Percentiles rank a stretch among this genome's conserved stretches.
These are phyloP conservation scores for Lentinula sp. DNA, from an alignment of 768 basidiomycete species.

Conservation along the genomic window DNA sequence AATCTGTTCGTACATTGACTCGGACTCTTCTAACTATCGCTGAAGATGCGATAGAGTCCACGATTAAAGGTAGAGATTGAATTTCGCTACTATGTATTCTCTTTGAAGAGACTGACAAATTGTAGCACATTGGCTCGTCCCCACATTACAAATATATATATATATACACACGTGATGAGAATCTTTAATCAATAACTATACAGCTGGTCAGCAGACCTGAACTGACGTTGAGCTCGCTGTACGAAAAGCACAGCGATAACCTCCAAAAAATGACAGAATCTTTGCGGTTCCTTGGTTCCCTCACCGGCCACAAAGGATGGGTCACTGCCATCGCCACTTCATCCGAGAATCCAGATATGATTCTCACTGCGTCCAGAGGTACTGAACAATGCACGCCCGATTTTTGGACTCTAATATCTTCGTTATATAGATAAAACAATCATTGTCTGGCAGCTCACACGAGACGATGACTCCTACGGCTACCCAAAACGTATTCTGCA, in stretches of 20 bases:
- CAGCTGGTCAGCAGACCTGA: background rate
- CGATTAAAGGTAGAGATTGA: too few species aligned
- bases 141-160: too few species aligned
- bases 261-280: constrained; percentile 65
- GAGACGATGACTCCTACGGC: constrained; percentile 86
- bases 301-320: constrained; percentile 94
- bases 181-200: constrained; percentile 2
- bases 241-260: constrained; percentile 10
- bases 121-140: too few species aligned
- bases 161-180: background rate
- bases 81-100: too few species aligned
- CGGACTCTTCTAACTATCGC: too few species aligned
- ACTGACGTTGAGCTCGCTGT: constrained; percentile 8
- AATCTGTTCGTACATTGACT: too few species aligned
- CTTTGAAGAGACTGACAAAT: too few species aligned
- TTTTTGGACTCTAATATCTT: constrained; percentile 19
- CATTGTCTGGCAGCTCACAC: constrained; percentile 98
- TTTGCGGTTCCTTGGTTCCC: constrained; percentile 85
- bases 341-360: constrained; percentile 98
- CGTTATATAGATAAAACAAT: constrained; percentile 86
- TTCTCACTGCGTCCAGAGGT: constrained; percentile 98
- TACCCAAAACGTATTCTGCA: constrained; percentile 96
- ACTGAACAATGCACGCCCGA: constrained; percentile 20
- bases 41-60: too few species aligned
- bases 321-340: constrained; percentile 98